Base-by-base conservation (phyloP, 495 filamentous ascomycete species). In the Filosporella fistucella region DNA sequence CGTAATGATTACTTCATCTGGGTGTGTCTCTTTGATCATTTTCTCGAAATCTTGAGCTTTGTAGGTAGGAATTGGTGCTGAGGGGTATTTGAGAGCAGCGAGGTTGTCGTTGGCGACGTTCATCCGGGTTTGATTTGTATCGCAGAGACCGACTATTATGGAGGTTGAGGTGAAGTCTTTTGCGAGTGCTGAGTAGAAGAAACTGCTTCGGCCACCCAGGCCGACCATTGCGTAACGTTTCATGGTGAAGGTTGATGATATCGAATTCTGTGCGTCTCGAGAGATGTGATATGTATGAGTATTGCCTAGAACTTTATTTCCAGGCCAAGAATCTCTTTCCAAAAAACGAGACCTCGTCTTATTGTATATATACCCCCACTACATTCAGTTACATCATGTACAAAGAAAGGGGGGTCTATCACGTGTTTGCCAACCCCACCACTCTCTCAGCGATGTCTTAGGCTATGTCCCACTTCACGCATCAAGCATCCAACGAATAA, bases 151-250 rank as follows among this genome's bases (percentile, higher is more conserved):
- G 24, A 79, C 76, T 40, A 78, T 65, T 22, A 55, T 47, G 0
- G 72, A 74, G 1, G 69, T 77, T 1, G 60, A 40, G 12, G 55
- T 48, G 63, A 75, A 79, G 48, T 73, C 68, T 16, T 49, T 56
- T 2, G 68, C 68, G 42, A 80, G 75, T 28, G 74, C 75, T 6
- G 63, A 71, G 64, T 79, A 80, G 66, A 75, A 80, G 65, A 81
- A 75, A 55, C 66, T 60, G 43, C 65, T 58, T 38, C 69, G 62
- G 52, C 72, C 60, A 54, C 66, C 65, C 29, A 66, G 60, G 62
- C 76, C 63, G 44, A 75, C 57, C 40, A 71, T 57, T 44, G 68
- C 68, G 52, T 71, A 73, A 20, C 38, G 13, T 18, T 49, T 49
- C 35, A 38, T 38, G 5, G 16, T 38, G 35, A 21, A 9, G n/a